A percentile compares a stretch with the other conserved stretches of the same genome.
phyloP scores from a whole-genome alignment of 768 basidiomycete species.

The Lactarius quietus region DNA sequence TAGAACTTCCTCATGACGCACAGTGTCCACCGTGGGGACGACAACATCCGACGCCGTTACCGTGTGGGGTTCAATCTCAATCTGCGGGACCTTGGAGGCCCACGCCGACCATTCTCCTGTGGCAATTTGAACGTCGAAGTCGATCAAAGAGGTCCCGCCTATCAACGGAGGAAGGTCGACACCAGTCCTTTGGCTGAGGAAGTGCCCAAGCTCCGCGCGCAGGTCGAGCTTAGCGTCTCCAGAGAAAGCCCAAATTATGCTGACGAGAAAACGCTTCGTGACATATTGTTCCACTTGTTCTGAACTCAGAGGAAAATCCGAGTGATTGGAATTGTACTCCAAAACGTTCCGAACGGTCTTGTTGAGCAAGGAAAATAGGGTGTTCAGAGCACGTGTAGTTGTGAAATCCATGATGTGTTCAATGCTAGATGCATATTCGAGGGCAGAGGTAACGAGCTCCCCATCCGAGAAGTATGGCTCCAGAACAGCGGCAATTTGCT shows the following conservation, averaged over 20 bases:
- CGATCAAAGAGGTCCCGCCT: slow-evolving; percentile 82
- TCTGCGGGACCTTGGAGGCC: slow-evolving; percentile 88
- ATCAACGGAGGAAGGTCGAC: slow-evolving; percentile 81
- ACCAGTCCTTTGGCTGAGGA: slow-evolving; percentile 77
- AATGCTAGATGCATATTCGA: slow-evolving; percentile 76
- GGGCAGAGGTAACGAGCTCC: slow-evolving; percentile 76
- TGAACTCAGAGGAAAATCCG: slow-evolving; percentile 84
- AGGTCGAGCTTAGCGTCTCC: slow-evolving; percentile 92
- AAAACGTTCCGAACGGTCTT: slow-evolving; percentile 91
- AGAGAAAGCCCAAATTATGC: slow-evolving; percentile 96
- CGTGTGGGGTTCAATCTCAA: slow-evolving; percentile 95
- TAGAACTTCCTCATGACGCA: slow-evolving; percentile 96
- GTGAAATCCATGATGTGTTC: slow-evolving; percentile 99
- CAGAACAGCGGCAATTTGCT: slow-evolving; percentile 67
- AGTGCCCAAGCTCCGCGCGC: slow-evolving; percentile 86
- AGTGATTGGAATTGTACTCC: slow-evolving; percentile 92
- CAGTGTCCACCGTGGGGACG: slow-evolving; percentile 97
- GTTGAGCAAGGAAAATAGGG: slow-evolving; percentile 95
- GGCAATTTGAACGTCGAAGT: slow-evolving; percentile 88
- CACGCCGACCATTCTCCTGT: slow-evolving; percentile 88
- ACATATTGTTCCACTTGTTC: slow-evolving; percentile 92
- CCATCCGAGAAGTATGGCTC: slow-evolving; percentile 80
- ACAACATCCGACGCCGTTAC: slow-evolving; percentile 96
- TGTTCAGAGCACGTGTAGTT: slow-evolving; percentile 83
- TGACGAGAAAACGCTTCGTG: slow-evolving; percentile 83